Conservation (phyloP, 345 rosid genomes). For the Ceriops zippeliana region DNA sequence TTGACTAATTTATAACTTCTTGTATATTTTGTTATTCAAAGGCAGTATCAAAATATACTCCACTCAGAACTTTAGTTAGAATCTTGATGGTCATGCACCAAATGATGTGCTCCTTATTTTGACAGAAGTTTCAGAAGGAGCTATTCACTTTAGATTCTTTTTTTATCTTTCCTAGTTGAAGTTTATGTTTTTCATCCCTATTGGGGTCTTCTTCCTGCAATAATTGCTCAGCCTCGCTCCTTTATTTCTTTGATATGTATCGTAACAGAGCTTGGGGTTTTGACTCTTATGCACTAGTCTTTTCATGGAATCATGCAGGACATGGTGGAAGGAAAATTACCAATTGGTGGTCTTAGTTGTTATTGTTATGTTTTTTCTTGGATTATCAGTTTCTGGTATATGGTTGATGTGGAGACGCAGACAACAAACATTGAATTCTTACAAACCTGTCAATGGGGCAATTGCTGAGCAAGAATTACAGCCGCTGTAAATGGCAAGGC, state of each 20-base stretch:
- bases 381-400: conserved; percentile 18
- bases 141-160: too few relatives aligned
- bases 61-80: too few relatives aligned
- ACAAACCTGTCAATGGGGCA: conserved; percentile 18
- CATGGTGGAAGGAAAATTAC: conserved; percentile 50
- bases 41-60: too few relatives aligned
- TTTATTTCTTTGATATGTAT: not conserved
- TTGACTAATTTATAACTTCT: too few relatives aligned
- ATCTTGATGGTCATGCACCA: too few relatives aligned
- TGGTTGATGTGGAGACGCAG: conserved; percentile 15
- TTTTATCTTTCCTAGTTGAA: too few relatives aligned
- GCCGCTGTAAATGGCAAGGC: not conserved
- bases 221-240: too few relatives aligned
- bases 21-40: too few relatives aligned
- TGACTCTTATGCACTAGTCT: not conserved
- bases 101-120: too few relatives aligned
- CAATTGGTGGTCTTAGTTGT: conserved; percentile 20
- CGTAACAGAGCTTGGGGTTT: not conserved
- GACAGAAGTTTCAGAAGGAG: too few relatives aligned
- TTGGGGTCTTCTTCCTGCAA: too few relatives aligned
- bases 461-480: conserved; percentile 25
- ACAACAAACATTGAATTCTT: conserved; percentile 9
- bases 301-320: conserved; percentile 41
- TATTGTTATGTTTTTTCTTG: conserved; percentile 2
- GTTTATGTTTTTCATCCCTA: too few relatives aligned